Evolutionary conservation across 2,329 filamentous ascomycete species (phyloP), one percentile per base, ranked within the genome.

Genomic region (Rachicladosporium sp.): DNA sequence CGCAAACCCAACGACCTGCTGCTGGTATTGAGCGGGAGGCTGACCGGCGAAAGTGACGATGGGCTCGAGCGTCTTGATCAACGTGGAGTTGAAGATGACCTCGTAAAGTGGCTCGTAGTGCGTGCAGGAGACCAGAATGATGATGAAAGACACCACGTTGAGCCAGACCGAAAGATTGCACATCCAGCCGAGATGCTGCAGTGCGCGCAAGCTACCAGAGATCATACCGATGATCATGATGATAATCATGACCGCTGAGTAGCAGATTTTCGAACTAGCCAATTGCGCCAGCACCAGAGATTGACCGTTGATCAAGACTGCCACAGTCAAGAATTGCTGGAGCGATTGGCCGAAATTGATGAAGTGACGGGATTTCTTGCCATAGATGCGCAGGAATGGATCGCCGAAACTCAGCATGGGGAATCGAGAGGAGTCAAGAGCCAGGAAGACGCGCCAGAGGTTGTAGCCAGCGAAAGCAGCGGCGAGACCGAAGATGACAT

Each of bases 131-230:
- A 66, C 70, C 67, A 76, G 74, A 9, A 49, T 46, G 46, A 75
- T 66, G 37, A 76, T 68, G 45, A 70, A 41, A 19, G 36, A 62
- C 15, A 71, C 46, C 15, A 76, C 46, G 43, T 74, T 76, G 35
- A 76, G 48, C 66, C 69, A 76, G 4, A 77, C 66, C 1, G 71
- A 66, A 10, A 68, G 48, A 46, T 73, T 76, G 10, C 73, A 72
- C 2, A 76, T 51, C 66, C 70, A 74, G 4, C 70, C 69, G 40
- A 71, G 71, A 10, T 62, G 56, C 48, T 69, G 64, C 31, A 77
- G 59, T 1, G 71, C 75, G 8, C 74, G 64, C 36, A 78, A 69
- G 47, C 76, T 73, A 3, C 69, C 69, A 3, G 75, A 45, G 11
- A 72, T 31, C 44, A 74, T 71, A 10, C 74, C 73, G 2, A 62